These are phyloP conservation scores for Striga asiatica DNA, from an alignment of 257 asterid species.

Conservation along the genomic window DNA sequence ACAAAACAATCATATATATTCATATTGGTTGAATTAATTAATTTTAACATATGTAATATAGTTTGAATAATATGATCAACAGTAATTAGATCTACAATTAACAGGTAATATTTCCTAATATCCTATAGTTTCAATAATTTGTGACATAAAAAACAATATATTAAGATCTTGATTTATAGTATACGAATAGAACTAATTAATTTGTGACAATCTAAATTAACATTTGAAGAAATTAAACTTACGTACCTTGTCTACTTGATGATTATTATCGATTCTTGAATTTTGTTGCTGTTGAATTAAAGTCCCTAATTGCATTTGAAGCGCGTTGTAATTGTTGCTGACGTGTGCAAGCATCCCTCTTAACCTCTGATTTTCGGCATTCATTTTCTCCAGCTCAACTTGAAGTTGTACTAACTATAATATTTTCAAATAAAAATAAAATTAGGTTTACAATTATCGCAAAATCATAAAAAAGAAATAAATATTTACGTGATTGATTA, in stretches of 20 bases:
- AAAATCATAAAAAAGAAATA: background rate
- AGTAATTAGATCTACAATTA: too few species aligned
- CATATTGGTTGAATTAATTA: background rate
- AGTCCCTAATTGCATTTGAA: conserved; percentile 39
- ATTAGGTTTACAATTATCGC: too few species aligned
- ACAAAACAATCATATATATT: background rate
- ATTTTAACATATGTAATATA: background rate
- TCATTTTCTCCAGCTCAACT: conserved; percentile 40
- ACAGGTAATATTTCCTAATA: too few species aligned
- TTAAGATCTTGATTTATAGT: too few species aligned
- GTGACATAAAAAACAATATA: too few species aligned
- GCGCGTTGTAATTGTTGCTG: conserved; percentile 34
- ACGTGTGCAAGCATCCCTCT: conserved; percentile 52
- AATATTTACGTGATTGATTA: too few species aligned
- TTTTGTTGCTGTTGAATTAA: conserved; percentile 25
- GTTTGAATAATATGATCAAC: too few species aligned
- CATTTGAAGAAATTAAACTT: too few species aligned
- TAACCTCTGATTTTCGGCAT: conserved; percentile 46
- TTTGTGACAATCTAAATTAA: too few species aligned
- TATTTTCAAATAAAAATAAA: background rate
- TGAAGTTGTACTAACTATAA: conserved; percentile 39
- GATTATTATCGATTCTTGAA: background rate
- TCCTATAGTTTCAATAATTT: too few species aligned
- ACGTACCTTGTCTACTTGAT: conserved; percentile 11
- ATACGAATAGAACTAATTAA: too few species aligned